Conservation (phyloP, 352 stramenopile species). For the Pythium guiyangense region DNA sequence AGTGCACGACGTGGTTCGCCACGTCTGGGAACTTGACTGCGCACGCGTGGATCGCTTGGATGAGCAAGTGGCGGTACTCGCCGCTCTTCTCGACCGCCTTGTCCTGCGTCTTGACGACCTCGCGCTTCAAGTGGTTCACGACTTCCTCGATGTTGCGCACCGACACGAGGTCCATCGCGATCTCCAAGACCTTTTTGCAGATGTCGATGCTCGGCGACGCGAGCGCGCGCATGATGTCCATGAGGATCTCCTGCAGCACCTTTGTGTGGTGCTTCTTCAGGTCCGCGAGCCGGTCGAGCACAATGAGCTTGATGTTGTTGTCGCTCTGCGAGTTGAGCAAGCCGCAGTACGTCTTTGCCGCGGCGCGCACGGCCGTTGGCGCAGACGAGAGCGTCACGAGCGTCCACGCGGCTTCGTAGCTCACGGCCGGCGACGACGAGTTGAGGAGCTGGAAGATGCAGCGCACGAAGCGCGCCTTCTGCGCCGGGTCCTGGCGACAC, state of each 20-base stretch:
- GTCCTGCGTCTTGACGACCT: conserved; percentile 90
- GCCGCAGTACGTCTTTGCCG: conserved; percentile 96
- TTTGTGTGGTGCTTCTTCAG: conserved; percentile 98
- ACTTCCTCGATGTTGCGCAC: conserved; percentile 98
- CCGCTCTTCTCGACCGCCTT: conserved; percentile 92
- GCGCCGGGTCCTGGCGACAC: conserved; percentile 95
- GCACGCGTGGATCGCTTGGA: conserved; percentile 97
- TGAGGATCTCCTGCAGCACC: conserved; percentile 97
- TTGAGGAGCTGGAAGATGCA: conserved; percentile 98
- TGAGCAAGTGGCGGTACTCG: conserved; percentile 97
- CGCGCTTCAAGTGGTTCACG: conserved; percentile 86
- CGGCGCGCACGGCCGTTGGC: conserved; percentile 96
- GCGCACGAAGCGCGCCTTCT: conserved; percentile 99
- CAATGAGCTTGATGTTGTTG: conserved; percentile 99
- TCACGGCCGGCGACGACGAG: conserved; percentile 86
- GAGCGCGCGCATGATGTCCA: conserved; percentile 98
- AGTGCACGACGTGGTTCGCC: conserved; percentile 95
- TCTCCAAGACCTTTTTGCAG: conserved; percentile 98
- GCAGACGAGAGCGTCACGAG: conserved; percentile 97
- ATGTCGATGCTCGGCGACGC: conserved; percentile 97
- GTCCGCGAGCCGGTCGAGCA: conserved; percentile 96
- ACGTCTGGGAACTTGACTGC: conserved; percentile 97
- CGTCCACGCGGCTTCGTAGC: conserved; percentile 99
- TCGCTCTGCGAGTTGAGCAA: conserved; percentile 98
- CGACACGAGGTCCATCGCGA: conserved; percentile 97